Conservation (phyloP, 2,329 filamentous ascomycete species). For the Aspergillus hiratsukae region DNA sequence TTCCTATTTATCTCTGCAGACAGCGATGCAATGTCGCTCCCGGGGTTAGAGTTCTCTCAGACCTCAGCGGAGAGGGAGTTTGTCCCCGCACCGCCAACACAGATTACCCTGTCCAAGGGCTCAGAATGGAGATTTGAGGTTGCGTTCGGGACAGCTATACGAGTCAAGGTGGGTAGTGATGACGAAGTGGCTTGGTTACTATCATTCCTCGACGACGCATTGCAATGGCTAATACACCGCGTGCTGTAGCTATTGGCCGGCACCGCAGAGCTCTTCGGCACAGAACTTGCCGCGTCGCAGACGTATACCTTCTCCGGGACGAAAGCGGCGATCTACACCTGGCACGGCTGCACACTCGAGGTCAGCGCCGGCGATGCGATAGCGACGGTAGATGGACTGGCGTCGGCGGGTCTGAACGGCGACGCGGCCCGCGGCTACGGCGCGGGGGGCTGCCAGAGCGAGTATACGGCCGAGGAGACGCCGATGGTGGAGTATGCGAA, state of each 20-base stretch:
- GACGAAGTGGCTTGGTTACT: background rate
- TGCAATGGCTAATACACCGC: background rate
- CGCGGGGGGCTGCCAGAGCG: conserved; percentile 60
- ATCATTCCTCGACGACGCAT: background rate
- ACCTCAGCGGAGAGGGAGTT: conserved; percentile 48
- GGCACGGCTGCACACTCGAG: conserved; percentile 84
- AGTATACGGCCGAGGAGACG: conserved; percentile 72
- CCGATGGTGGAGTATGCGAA: conserved; percentile 78
- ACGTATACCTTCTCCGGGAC: conserved; percentile 75
- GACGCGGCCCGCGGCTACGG: conserved; percentile 27
- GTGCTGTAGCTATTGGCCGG: conserved; percentile 62
- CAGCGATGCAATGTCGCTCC: conserved; percentile 61
- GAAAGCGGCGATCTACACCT: conserved; percentile 87
- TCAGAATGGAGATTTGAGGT: conserved; percentile 80
- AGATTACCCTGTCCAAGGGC: conserved; percentile 56
- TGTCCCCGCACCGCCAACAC: conserved; percentile 36
- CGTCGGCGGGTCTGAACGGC: conserved; percentile 19
- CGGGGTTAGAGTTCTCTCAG: conserved; percentile 66
- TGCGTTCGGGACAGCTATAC: conserved; percentile 49
- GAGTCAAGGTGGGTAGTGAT: conserved; percentile 46
- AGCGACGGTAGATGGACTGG: conserved; percentile 29
- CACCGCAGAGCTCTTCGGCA: conserved; percentile 89
- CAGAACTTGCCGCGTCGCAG: conserved; percentile 78
- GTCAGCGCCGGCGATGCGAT: conserved; percentile 58
- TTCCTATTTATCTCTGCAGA: background rate